Evolutionary conservation across 805 yeast species (phyloP).

Genomic region (Lachancea lanzarotensis): DNA sequence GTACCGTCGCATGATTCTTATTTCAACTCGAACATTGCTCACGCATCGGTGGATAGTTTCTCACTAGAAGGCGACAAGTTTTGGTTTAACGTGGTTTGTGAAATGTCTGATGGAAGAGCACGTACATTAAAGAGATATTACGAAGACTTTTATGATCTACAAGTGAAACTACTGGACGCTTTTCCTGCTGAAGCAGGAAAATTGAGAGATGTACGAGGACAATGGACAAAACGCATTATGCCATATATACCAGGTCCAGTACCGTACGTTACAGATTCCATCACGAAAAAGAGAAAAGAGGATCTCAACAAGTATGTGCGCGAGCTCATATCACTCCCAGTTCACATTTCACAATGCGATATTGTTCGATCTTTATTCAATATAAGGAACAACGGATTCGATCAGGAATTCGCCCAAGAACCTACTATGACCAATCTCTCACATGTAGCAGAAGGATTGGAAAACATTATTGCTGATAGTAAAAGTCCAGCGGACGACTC

Average conservation of each 20-base stretch:
- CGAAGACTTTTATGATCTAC: slow-evolving; percentile 94
- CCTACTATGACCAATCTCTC: slow-evolving; percentile 11
- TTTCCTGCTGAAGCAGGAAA: slow-evolving; percentile 94
- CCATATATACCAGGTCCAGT: slow-evolving; percentile 97
- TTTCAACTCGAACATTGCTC: slow-evolving; percentile 18
- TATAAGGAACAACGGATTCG: slow-evolving; percentile 35
- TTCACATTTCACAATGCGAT: slow-evolving; percentile 62
- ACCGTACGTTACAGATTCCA: slow-evolving; percentile 78
- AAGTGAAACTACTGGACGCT: slow-evolving; percentile 69
- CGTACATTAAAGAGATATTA: slow-evolving; percentile 80
- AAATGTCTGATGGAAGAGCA: slow-evolving; percentile 57
- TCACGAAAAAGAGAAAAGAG: slow-evolving; percentile 47
- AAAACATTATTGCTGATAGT: not conserved
- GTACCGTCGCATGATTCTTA: slow-evolving; percentile 12
- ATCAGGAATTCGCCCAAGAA: slow-evolving; percentile 22
- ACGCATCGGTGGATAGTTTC: slow-evolving; percentile 72
- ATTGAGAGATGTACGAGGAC: slow-evolving; percentile 38
- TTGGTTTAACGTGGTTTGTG: slow-evolving; percentile 74
- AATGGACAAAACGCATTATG: slow-evolving; percentile 67
- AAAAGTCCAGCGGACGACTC: slow-evolving; percentile 22
- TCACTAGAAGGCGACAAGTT: slow-evolving; percentile 79
- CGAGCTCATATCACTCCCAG: slow-evolving; percentile 63
- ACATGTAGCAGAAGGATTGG: not conserved
- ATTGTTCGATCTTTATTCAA: slow-evolving; percentile 69
- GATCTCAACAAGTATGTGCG: slow-evolving; percentile 52